Evolutionary conservation across 1,284 basidiomycete species (phyloP).

Genomic region (Trichosporon faecale): DNA sequence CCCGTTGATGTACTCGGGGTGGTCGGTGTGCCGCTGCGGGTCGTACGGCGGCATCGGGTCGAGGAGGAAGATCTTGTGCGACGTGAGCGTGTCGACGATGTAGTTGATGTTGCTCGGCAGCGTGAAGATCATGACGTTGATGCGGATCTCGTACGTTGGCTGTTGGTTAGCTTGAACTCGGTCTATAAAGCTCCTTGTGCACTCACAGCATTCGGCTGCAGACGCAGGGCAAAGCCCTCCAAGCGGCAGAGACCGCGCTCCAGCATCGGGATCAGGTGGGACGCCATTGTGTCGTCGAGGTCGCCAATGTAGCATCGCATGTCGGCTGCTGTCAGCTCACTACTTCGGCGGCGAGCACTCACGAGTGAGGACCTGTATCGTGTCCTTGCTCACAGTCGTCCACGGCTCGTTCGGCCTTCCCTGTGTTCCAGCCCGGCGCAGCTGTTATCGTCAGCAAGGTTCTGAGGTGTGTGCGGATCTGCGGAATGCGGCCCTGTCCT

Average conservation of each 20-base stretch:
- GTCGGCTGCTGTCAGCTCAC: conserved; percentile 25
- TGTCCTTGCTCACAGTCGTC: conserved; percentile 60
- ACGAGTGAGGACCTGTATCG: conserved; percentile 75
- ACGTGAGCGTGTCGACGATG: conserved; percentile 70
- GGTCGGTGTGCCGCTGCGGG: conserved; percentile 59
- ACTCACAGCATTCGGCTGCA: conserved; percentile 50
- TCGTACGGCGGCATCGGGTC: conserved; percentile 64
- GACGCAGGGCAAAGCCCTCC: conserved; percentile 61
- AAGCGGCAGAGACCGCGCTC: conserved; percentile 75
- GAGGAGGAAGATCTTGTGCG: conserved; percentile 69
- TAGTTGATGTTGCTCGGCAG: conserved; percentile 83
- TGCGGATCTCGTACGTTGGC: conserved; percentile 53
- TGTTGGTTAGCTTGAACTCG: conserved; percentile 14
- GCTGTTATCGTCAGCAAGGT: conserved; percentile 25
- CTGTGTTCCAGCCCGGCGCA: conserved; percentile 51
- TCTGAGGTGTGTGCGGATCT: conserved; percentile 3
- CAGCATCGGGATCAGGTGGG: conserved; percentile 72
- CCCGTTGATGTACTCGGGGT: conserved; percentile 75
- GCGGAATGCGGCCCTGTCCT: background rate
- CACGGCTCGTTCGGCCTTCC: conserved; percentile 58
- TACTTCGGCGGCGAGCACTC: conserved; percentile 34
- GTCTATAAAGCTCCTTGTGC: background rate
- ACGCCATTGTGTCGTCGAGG: conserved; percentile 76
- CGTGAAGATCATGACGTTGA: conserved; percentile 86
- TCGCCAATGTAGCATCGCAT: conserved; percentile 69